A percentile compares a stretch with the other conserved stretches of the same genome.
These are phyloP conservation scores for Tuber indicum DNA, from an alignment of 495 filamentous ascomycete species.

Conservation along the genomic window DNA sequence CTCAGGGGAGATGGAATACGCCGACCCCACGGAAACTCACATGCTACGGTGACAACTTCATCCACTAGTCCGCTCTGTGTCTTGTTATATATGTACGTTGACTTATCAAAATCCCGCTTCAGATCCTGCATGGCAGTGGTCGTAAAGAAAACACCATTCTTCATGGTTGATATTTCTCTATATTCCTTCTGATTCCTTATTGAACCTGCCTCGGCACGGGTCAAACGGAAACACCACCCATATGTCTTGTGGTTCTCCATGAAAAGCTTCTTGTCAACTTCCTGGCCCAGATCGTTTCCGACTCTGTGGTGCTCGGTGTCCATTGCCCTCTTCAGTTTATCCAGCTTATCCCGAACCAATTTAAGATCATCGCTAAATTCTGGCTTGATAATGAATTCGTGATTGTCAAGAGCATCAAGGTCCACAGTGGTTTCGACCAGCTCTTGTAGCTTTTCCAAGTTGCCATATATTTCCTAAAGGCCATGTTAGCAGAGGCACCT, in stretches of 20 bases:
- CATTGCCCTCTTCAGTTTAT: conserved; percentile 78
- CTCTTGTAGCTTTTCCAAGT: conserved; percentile 79
- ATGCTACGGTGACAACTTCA: conserved; percentile 85
- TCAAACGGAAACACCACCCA: conserved; percentile 94
- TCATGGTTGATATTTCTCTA: conserved; percentile 95
- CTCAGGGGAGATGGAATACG: not conserved
- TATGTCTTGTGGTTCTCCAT: conserved; percentile 93
- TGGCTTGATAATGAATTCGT: conserved; percentile 98
- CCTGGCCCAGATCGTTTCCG: conserved; percentile 73
- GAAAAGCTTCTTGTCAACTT: conserved; percentile 96
- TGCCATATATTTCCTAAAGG: conserved; percentile 60
- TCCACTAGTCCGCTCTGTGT: conserved; percentile 86
- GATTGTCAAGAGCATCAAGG: conserved; percentile 87
- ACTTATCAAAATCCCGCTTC: conserved; percentile 86
- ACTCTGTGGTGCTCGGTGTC: conserved; percentile 70
- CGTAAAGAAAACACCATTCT: conserved; percentile 98
- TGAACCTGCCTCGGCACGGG: conserved; percentile 80
- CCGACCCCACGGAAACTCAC: conserved; percentile 20
- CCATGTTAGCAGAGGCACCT: conserved; percentile 9
- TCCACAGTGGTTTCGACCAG: conserved; percentile 99
- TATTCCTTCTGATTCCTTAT: conserved; percentile 88
- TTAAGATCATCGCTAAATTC: conserved; percentile 90
- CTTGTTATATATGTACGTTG: conserved; percentile 90
- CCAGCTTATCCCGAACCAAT: conserved; percentile 82
- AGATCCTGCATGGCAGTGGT: conserved; percentile 74